Conservation (phyloP, 192 early-diverging fungal genomes). For the Gorgonomyces haynaldii region DNA sequence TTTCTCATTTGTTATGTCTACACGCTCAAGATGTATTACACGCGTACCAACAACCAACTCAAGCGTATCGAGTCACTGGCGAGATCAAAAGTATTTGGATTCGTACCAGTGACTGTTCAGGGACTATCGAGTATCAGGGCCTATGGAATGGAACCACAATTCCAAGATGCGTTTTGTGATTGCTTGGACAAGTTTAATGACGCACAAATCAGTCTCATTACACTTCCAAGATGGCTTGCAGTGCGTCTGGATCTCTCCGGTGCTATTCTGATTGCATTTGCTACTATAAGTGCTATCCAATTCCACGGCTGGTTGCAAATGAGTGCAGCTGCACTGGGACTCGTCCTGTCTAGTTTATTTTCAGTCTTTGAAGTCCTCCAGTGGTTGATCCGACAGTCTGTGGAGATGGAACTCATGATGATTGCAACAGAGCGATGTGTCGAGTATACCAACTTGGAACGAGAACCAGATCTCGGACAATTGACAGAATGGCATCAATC, state of each 20-base stretch:
- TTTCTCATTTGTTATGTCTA: too few relatives aligned
- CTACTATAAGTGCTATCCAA: slow-evolving; percentile 30
- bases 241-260: slow-evolving; percentile 11
- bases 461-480: slow-evolving; percentile 11
- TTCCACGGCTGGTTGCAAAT: slow-evolving; percentile 15
- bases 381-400: slow-evolving; percentile 23
- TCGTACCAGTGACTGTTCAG: slow-evolving; percentile 55
- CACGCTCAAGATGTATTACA: neutral
- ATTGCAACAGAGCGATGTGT: slow-evolving; percentile 56
- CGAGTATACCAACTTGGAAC: slow-evolving; percentile 40
- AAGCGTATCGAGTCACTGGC: slow-evolving; percentile 61
- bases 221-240: neutral
- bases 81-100: slow-evolving; percentile 56
- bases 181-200: neutral
- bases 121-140: slow-evolving; percentile 68
- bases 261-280: slow-evolving; percentile 18
- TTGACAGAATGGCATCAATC: slow-evolving; percentile 11
- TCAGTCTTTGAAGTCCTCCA: slow-evolving; percentile 26
- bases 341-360: slow-evolving; percentile 37
- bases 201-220: neutral
- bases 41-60: slow-evolving; percentile 24
- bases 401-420: slow-evolving; percentile 41
- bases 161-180: neutral
- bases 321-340: slow-evolving; percentile 17
- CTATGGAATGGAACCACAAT: slow-evolving; percentile 40